phyloP scores from a whole-genome alignment of 192 early-diverging fungal genomes.

The Physocladia obscura region DNA sequence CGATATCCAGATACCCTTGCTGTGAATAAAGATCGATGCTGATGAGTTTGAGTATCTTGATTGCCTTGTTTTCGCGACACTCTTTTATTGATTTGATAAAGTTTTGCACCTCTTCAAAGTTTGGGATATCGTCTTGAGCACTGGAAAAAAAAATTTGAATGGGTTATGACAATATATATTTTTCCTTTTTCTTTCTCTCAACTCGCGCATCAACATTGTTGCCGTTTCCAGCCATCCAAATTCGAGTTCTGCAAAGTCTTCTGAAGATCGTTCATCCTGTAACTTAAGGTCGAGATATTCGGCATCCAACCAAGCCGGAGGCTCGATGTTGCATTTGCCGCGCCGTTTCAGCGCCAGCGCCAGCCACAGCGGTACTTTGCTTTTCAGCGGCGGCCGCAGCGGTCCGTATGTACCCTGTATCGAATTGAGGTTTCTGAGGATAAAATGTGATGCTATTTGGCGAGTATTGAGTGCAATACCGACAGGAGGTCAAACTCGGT shows the following conservation, averaged over 20 bases:
- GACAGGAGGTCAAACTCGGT: conserved; percentile 68
- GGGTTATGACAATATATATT: too few relatives aligned
- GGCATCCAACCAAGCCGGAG: conserved; percentile 79
- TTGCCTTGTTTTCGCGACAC: conserved; percentile 76
- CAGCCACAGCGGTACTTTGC: conserved; percentile 84
- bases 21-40: conserved; percentile 10
- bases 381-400: conserved; percentile 76
- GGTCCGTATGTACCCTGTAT: conserved; percentile 71
- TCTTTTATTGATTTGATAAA: conserved; percentile 85
- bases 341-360: conserved; percentile 79
- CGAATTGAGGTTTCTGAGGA: background rate
- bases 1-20: conserved; percentile 57
- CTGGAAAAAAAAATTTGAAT: conserved; percentile 41
- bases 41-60: conserved; percentile 57
- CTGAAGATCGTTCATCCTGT: conserved; percentile 62
- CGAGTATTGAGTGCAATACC: conserved; percentile 45
- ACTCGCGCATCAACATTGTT: conserved; percentile 74
- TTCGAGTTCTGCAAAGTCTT: conserved; percentile 70
- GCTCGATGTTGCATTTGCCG: conserved; percentile 75
- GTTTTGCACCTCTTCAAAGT: conserved; percentile 67
- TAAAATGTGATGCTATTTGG: too few relatives aligned
- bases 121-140: conserved; percentile 80
- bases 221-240: conserved; percentile 82
- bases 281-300: conserved; percentile 64
- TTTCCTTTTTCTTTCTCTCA: conserved; percentile 17